Conservation (phyloP, 805 yeast genomes). For the Torulaspora delbrueckii region DNA sequence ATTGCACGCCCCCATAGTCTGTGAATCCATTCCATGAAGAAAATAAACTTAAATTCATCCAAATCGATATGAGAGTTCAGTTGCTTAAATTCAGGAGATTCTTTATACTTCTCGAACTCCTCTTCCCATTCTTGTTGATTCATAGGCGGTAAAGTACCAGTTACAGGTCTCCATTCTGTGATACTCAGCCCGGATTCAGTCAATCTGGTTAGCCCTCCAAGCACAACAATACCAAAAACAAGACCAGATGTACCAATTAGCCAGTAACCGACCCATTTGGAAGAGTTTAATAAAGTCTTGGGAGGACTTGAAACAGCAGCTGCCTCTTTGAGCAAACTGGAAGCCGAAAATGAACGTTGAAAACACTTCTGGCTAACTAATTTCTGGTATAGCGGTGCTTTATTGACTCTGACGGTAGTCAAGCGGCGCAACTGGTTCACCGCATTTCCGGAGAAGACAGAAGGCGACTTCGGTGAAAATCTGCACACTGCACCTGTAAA, state of each 20-base stretch:
- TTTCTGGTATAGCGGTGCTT: background rate
- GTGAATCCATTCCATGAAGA: slow-evolving; percentile 97
- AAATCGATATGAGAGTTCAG: slow-evolving; percentile 76
- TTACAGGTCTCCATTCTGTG: slow-evolving; percentile 98
- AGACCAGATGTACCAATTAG: slow-evolving; percentile 79
- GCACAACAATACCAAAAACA: slow-evolving; percentile 91
- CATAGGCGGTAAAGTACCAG: slow-evolving; percentile 90
- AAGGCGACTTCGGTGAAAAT: slow-evolving; percentile 5
- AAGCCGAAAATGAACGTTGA: slow-evolving; percentile 12
- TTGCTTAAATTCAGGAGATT: slow-evolving; percentile 86
- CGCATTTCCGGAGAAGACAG: background rate
- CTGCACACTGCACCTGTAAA: slow-evolving; percentile 7
- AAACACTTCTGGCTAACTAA: background rate
- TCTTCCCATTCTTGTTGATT: slow-evolving; percentile 75
- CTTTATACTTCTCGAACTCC: slow-evolving; percentile 75
- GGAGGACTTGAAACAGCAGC: slow-evolving; percentile 15
- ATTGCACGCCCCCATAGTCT: slow-evolving; percentile 87
- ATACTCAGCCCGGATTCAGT: slow-evolving; percentile 95
- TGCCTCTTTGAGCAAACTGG: slow-evolving; percentile 13
- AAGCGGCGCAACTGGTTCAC: background rate
- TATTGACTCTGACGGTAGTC: background rate
- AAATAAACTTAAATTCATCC: slow-evolving; percentile 92
- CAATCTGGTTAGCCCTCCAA: slow-evolving; percentile 92
- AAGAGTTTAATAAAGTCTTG: slow-evolving; percentile 42
- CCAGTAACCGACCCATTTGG: slow-evolving; percentile 76